These are phyloP conservation scores for Cladosporium phlei DNA, from an alignment of 2,329 filamentous ascomycete genomes.

Conservation along the genomic window DNA sequence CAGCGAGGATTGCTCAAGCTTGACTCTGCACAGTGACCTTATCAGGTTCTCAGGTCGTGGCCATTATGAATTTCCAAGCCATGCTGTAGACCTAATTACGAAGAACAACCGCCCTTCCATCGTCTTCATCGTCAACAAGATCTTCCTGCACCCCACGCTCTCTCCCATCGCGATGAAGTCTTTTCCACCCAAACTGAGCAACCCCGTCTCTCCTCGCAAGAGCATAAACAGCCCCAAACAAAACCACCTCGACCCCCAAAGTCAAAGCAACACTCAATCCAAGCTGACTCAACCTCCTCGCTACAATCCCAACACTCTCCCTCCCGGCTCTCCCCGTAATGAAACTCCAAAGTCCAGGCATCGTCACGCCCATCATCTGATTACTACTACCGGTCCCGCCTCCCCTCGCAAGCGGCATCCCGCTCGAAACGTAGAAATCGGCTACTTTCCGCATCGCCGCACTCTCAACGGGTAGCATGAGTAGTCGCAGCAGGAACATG, in stretches of 20 bases:
- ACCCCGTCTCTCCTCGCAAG: slow-evolving; percentile 18
- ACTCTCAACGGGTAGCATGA: slow-evolving; percentile 24
- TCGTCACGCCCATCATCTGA: too few species aligned
- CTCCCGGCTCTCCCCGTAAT: neutral
- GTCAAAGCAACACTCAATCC: slow-evolving; percentile 22
- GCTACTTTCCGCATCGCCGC: slow-evolving; percentile 23
- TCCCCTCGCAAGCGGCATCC: slow-evolving; percentile 12
- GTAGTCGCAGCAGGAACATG: slow-evolving; percentile 18
- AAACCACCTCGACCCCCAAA: slow-evolving; percentile 15
- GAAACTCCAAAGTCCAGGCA: neutral
- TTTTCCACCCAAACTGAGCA: slow-evolving; percentile 20
- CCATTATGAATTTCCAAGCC: too few species aligned
- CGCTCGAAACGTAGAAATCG: slow-evolving; percentile 16
- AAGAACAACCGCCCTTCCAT: too few species aligned
- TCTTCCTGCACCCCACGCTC: neutral
- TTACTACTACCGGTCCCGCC: neutral
- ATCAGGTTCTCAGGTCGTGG: too few species aligned
- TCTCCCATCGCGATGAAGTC: neutral
- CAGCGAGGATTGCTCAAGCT: too few species aligned
- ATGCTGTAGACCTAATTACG: too few species aligned
- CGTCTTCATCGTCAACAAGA: too few species aligned
- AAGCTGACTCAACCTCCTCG: slow-evolving; percentile 18
- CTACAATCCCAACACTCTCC: neutral
- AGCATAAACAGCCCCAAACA: slow-evolving; percentile 21
- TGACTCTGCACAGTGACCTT: too few species aligned